Conservation (phyloP, 2,329 filamentous ascomycete genomes). For the Arthroderma sp. region DNA sequence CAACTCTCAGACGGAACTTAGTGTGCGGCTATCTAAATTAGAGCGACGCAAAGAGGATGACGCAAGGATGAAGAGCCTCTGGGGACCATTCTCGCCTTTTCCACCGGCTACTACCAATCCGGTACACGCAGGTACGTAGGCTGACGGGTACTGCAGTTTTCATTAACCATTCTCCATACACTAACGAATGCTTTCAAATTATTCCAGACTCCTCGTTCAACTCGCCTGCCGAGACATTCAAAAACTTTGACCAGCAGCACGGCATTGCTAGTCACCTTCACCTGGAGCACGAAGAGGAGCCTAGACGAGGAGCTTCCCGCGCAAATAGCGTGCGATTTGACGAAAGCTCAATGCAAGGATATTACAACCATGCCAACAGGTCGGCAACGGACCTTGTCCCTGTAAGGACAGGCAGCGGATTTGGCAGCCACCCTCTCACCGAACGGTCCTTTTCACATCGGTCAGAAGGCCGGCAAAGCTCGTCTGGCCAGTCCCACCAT, state of each 20-base stretch:
- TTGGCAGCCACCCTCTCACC: constrained; percentile 68
- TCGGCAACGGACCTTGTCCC: constrained; percentile 74
- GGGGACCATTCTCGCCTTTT: constrained; percentile 74
- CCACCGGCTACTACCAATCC: constrained; percentile 72
- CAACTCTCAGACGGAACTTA: constrained; percentile 47
- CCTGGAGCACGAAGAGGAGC: constrained; percentile 73
- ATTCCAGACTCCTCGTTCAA: constrained; percentile 61
- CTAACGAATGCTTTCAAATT: neutral
- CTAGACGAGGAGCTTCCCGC: constrained; percentile 74
- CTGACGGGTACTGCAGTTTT: too few species aligned
- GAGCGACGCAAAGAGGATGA: constrained; percentile 52
- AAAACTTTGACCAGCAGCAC: constrained; percentile 68
- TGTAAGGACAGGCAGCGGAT: constrained; percentile 61
- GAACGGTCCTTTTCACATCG: constrained; percentile 89
- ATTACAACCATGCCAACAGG: constrained; percentile 71
- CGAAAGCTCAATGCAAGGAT: constrained; percentile 82
- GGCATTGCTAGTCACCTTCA: constrained; percentile 69
- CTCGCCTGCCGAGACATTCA: constrained; percentile 71
- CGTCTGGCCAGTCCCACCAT: constrained; percentile 65
- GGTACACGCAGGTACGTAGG: constrained; percentile 64
- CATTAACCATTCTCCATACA: too few species aligned
- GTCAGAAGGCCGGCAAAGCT: constrained; percentile 89
- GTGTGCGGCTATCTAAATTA: constrained; percentile 47
- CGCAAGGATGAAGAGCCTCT: constrained; percentile 64
- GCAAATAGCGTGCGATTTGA: constrained; percentile 97